Evolutionary conservation across 139 green algal species (phyloP).

Genomic region (Chlorella sp.): DNA sequence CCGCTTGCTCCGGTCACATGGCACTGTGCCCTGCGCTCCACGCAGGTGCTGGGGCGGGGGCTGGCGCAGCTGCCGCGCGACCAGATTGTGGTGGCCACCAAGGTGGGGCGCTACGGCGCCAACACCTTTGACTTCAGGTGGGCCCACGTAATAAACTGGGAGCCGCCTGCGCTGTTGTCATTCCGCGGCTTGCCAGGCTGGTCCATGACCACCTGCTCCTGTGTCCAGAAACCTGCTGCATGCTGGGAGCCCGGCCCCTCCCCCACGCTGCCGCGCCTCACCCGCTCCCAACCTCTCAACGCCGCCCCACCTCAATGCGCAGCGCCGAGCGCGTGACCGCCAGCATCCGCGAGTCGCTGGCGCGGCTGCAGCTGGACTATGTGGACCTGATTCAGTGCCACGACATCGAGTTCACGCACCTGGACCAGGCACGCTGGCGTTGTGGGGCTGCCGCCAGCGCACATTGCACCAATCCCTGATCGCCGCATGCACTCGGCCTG

Average conservation of each 20-base stretch:
- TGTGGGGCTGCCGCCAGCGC: no score
- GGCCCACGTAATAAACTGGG: neutral
- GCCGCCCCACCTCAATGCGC: no score
- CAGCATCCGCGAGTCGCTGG: slow-evolving; percentile 82
- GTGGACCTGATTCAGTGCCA: slow-evolving; percentile 95
- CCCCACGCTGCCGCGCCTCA: no score
- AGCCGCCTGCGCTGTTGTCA: no score
- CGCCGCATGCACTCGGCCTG: no score
- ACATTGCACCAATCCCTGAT: no score
- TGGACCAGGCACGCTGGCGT: slow-evolving; percentile 74
- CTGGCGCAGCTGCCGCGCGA: slow-evolving; percentile 83
- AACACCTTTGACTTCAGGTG: slow-evolving; percentile 86
- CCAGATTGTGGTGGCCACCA: slow-evolving; percentile 89
- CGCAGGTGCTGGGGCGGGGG: slow-evolving; percentile 78
- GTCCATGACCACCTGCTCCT: no score
- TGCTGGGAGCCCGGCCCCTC: no score
- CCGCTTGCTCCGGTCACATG: no score
- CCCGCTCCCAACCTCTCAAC: no score
- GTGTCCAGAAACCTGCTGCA: no score
- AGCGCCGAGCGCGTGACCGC: slow-evolving; percentile 74
- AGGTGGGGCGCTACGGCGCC: slow-evolving; percentile 91
- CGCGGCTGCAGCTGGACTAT: slow-evolving; percentile 82
- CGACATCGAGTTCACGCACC: slow-evolving; percentile 94
- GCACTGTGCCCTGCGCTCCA: neutral
- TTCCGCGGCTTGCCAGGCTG: no score